A percentile compares a stretch with the other conserved stretches of the same genome.
These are phyloP conservation scores for Brachypodium distachyon DNA, from an alignment of 202 grass and related monocot species.

Conservation along the genomic window DNA sequence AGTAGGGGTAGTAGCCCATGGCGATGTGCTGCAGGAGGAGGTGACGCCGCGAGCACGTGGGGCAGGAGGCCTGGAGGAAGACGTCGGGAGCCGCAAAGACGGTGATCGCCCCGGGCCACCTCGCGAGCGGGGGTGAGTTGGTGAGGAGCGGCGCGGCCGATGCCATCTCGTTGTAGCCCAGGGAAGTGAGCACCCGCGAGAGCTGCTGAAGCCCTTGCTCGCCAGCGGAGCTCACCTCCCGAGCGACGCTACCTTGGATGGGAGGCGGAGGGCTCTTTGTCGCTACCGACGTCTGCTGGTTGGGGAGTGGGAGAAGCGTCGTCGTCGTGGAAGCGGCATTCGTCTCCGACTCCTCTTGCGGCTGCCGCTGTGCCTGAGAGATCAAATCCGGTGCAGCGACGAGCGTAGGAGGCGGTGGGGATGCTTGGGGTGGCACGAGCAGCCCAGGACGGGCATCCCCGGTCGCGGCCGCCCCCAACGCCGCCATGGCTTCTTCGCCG, in stretches of 20 bases:
- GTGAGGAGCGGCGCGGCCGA: slow-evolving; percentile 38
- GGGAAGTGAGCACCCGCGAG: slow-evolving; percentile 46
- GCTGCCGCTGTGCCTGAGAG: not conserved
- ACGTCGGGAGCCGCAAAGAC: slow-evolving; percentile 59
- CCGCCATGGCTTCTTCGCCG: slow-evolving; percentile 3
- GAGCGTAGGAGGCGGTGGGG: not conserved
- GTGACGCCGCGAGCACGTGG: slow-evolving; percentile 42
- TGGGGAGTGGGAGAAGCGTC: not conserved
- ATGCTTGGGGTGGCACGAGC: not conserved
- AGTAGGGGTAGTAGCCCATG: slow-evolving; percentile 57
- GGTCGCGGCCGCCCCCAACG: not conserved
- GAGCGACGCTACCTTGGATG: not conserved
- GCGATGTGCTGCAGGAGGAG: slow-evolving; percentile 57
- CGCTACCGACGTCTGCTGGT: not conserved
- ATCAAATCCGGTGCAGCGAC: not conserved
- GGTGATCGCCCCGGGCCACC: slow-evolving; percentile 52
- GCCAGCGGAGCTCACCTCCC: not conserved
- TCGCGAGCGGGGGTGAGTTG: not conserved
- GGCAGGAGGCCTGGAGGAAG: slow-evolving; percentile 44
- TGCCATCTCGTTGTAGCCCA: slow-evolving; percentile 72
- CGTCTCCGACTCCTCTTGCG: not conserved
- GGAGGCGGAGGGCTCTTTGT: not conserved
- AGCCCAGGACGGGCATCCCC: not conserved
- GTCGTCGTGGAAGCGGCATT: not conserved
- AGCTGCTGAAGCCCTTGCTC: slow-evolving; percentile 32